These are phyloP conservation scores for Anthracocystis walkeri DNA, from an alignment of 1,284 basidiomycete species.

Conservation along the genomic window DNA sequence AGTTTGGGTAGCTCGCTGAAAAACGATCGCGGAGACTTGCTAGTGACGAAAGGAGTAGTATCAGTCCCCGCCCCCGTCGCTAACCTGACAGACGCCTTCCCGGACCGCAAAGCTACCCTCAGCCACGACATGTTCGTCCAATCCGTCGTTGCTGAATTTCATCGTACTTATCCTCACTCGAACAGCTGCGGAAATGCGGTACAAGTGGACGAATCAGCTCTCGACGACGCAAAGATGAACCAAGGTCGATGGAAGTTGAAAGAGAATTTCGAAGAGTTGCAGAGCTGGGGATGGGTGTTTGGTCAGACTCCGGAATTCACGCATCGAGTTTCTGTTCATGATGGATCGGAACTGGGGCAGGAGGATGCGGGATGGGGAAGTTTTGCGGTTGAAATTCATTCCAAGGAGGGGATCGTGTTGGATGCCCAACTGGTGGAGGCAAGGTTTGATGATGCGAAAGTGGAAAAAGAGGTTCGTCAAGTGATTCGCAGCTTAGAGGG, in stretches of 20 bases:
- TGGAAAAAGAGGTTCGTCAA: constrained; percentile 20
- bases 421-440: constrained; percentile 38
- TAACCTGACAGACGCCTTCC: constrained; percentile 78
- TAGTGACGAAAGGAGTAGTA: constrained; percentile 84
- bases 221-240: constrained; percentile 18
- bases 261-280: constrained; percentile 51
- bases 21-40: constrained; percentile 80
- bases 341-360: constrained; percentile 19
- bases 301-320: constrained; percentile 95
- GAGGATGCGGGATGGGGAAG: constrained; percentile 13
- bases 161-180: constrained; percentile 73
- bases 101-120: constrained; percentile 65
- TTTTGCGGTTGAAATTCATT: constrained; percentile 44
- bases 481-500: constrained; percentile 30
- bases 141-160: constrained; percentile 81
- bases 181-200: background rate
- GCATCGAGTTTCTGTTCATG: constrained; percentile 55
- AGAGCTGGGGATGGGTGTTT: constrained; percentile 93
- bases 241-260: constrained; percentile 29
- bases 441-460: constrained; percentile 9
- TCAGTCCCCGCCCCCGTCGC: constrained; percentile 92
- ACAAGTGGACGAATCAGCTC: constrained; percentile 36
- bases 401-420: constrained; percentile 48
- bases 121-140: constrained; percentile 80
- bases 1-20: constrained; percentile 55